Base-by-base conservation (phyloP, 805 yeast species). In the Candida ortonii region DNA sequence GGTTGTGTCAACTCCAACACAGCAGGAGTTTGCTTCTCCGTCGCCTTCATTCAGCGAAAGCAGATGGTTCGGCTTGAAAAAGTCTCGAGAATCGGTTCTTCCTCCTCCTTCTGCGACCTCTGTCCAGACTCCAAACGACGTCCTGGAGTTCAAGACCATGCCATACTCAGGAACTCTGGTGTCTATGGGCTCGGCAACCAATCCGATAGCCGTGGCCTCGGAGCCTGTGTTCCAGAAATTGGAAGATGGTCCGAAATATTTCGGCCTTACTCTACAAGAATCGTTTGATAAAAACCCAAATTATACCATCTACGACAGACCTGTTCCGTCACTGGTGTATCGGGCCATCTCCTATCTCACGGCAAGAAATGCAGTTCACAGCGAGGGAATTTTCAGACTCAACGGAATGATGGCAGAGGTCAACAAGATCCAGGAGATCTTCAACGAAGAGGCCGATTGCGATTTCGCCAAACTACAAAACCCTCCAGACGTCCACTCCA, bases 301-400 rank as follows among this genome's bases (percentile, higher is more conserved):
- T 43, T 71, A 49, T 54, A 63, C 38, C 69, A 25, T 59, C 0
- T 44, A 73, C 14, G 67, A 64, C 21, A 57, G 56, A 6, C 60
- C 65, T 11, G 68, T 83, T 13, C 97, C 98, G 1, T 77, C 88
- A 25, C 78, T 90, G 6, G 75, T 86, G 12, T 83, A 65, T 49
- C 64, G 95, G 40, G 87, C 96, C 52, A 52, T 89, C 21, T 82
- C 76, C 37, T 84, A 71, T 46, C 65, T 90, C 31, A 69, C 71
- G 31, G 70, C 67, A 23, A 72, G 79, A 16, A 77, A 80, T 15
- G 95, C 95, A 0, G 66, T 80, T n/a, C 73, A 73, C 42, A 93
- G 86, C 57, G 95, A 88, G 52, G 98, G 98, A 8, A 75, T 90
- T 3, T 93, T 93, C 65, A 70, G 98, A 42, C 65, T 88, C 38